These are phyloP conservation scores for Paradendryphiella salina DNA, from an alignment of 2,329 filamentous ascomycete species.

Conservation along the genomic window DNA sequence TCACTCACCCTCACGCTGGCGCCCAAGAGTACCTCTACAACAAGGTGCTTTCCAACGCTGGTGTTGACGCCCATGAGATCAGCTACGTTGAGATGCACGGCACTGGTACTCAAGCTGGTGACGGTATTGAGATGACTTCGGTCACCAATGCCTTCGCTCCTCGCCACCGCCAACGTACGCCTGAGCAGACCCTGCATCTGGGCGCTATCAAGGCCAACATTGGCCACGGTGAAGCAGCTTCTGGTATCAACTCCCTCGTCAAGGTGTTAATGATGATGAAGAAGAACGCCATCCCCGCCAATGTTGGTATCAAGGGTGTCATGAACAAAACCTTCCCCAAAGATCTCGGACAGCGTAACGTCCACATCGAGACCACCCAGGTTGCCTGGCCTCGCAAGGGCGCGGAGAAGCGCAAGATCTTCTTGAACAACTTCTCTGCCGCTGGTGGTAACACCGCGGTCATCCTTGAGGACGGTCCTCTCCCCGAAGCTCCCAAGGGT, in stretches of 20 bases:
- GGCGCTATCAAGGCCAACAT: constrained; percentile 61
- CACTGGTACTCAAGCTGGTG: constrained; percentile 83
- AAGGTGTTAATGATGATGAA: constrained; percentile 60
- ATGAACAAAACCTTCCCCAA: constrained; percentile 61
- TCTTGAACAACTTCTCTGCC: constrained; percentile 59
- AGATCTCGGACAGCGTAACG: constrained; percentile 56
- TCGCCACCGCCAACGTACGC: constrained; percentile 53
- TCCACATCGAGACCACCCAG: constrained; percentile 55
- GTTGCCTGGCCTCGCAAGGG: constrained; percentile 54
- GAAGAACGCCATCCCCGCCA: constrained; percentile 58
- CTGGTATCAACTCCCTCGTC: constrained; percentile 58
- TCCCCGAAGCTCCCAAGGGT: constrained; percentile 47
- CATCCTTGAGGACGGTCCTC: constrained; percentile 56
- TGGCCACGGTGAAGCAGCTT: constrained; percentile 59
- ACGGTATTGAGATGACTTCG: constrained; percentile 79
- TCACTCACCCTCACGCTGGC: constrained; percentile 79
- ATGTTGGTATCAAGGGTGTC: constrained; percentile 59
- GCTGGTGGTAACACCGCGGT: constrained; percentile 59
- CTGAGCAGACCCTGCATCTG: constrained; percentile 56
- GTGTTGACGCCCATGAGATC: constrained; percentile 74
- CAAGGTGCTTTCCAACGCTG: constrained; percentile 70
- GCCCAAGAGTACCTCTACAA: constrained; percentile 74
- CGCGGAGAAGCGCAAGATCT: constrained; percentile 54
- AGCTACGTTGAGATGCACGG: constrained; percentile 90
- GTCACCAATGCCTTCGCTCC: constrained; percentile 68